Conservation (phyloP, 139 green algal species). For the Axilococcus clingmanii region DNA sequence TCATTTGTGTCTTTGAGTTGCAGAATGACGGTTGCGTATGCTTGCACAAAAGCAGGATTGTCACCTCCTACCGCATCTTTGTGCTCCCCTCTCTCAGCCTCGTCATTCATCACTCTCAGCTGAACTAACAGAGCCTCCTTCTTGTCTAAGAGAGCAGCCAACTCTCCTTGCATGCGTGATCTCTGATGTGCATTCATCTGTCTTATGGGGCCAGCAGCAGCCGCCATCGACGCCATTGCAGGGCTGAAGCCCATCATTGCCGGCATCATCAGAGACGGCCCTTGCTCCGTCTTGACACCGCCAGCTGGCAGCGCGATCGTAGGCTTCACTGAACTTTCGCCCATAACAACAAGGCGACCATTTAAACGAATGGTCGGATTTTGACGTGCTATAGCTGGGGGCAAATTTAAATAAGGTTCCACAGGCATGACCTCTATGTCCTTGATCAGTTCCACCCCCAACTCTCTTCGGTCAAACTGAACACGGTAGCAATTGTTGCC, state of each 20-base stretch:
- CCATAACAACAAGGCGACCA: no score
- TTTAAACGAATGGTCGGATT: no score
- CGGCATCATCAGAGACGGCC: no score
- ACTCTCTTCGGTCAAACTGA: conserved; percentile 73
- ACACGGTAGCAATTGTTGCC: conserved; percentile 62
- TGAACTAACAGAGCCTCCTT: conserved; percentile 55
- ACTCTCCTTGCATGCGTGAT: no score
- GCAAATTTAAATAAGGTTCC: conserved; percentile 41
- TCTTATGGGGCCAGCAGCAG: neutral
- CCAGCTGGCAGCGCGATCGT: no score
- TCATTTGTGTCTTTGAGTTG: conserved; percentile 23
- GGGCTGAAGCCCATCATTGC: no score
- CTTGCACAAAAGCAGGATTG: conserved; percentile 25
- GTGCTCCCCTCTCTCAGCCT: conserved; percentile 38
- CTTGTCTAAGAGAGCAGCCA: conserved; percentile 35
- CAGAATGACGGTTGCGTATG: conserved; percentile 45
- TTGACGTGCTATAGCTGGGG: no score
- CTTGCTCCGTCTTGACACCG: no score
- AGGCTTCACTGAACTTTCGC: no score
- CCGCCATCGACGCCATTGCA: no score
- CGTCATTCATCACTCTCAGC: conserved; percentile 52
- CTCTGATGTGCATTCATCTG: no score
- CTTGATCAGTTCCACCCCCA: conserved; percentile 53
- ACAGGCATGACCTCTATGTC: conserved; percentile 62
- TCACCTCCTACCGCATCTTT: conserved; percentile 11